Evolutionary conservation across 768 basidiomycete species (phyloP), one percentile per base, ranked within the genome.

Genomic region (Scleroderma citrinum): DNA sequence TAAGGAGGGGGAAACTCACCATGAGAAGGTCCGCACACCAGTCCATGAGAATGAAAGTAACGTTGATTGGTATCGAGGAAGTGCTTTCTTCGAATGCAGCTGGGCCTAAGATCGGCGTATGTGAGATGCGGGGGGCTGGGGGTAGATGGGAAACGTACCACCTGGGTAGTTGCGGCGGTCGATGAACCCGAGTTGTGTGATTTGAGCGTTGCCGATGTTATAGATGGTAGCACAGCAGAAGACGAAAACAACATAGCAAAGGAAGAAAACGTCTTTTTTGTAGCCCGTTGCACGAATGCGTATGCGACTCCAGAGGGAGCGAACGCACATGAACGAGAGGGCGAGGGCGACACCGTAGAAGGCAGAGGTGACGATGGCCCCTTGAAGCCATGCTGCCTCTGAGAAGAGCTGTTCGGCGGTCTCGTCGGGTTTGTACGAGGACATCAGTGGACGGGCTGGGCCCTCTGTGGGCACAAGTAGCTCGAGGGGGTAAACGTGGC

Each of bases 81-180:
- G 54, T 66, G n/a, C 50, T 50, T 40, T 46, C 20, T 41, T 67
- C 61, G 47, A 51, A 66, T 14, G 43, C 53, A 2, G 49, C 55
- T 14, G 65, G 65, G 31, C 66, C 64, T 65, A 31, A 24, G 19
- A 43, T 19, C 29, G 7, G 19, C 26, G 26, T 24, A 20, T 26
- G 10, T 21, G 21, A 13, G 5, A 7, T 19, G 17, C 4, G 12
- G 31, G 23, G 16, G 32, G 5, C 31, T n/a, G 3, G 21, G 8
- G 21, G 20, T 26, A 34, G 32, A 36, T 10, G 31, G 7, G 17
- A 12, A 12, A 49, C 56, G 39, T 17, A 65, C 64, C 65, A 19
- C 62, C 66, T 1, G 66, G 64, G 36, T 62, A 68, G 21, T 68
- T 47, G 23, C 66, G 64, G 29, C 68, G 17, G 23, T 62, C 55